Evolutionary conservation across 2,329 filamentous ascomycete species (phyloP), one percentile per base, ranked within the genome.

Genomic region (Penicillium concentricum): DNA sequence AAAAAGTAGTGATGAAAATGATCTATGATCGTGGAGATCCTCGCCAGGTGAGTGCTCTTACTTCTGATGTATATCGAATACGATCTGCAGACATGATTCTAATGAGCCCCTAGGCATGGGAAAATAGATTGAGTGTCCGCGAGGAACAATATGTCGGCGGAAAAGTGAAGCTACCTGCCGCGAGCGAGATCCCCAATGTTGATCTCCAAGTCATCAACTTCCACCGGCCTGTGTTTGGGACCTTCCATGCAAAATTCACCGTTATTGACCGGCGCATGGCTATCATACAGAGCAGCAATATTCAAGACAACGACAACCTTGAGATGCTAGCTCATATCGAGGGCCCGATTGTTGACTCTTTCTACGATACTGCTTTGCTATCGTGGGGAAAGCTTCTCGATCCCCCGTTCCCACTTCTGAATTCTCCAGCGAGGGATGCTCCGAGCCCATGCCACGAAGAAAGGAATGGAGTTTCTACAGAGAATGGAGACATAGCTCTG

Each of bases 301-400:
- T 92, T 48, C 81, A 83, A 62, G 74, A 91, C 61, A 92, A 91
- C 51, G 87, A 90, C 64, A 93, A 93, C 62, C 58, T 92, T 54
- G 90, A 93, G 72, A 92, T 93, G 89, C 86, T 91, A 82, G 80
- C 84, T 3, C 88, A 90, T 54, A 69, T 91, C 0, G 88, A 92
- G 73, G 90, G 90, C 0, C 84, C 88, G 0, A 89, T 92, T 56
- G 89, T 92, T 0, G 87, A 92, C 64, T 84, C 85, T 1, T 73
- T 92, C 24, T 92, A 91, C 68, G 90, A 93, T 61, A 86, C 87
- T 61, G 87, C 87, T 0, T 70, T 92, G 38, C 80, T 92, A 8
- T 88, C 86, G 0, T 93, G 89, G 89, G 79, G 87, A 61, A 86
- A 85, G 58, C 73, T 75, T 1, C 68, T 91, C 0, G 74, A 85